Conservation (phyloP, 495 filamentous ascomycete genomes). For the Lasiosphaeria ovina region DNA sequence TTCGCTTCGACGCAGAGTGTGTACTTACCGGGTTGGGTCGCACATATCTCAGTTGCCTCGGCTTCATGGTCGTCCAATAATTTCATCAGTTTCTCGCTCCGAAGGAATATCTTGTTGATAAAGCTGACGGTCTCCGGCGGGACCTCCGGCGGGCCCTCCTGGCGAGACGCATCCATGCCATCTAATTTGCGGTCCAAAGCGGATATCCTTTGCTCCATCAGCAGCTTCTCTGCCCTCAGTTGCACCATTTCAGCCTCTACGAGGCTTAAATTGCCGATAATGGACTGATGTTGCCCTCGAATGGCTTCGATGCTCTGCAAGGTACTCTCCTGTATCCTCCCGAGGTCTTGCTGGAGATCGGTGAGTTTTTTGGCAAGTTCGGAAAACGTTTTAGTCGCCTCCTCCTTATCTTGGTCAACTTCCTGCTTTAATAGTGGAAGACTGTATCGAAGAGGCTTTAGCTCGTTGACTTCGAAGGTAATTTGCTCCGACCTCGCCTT, state of each 20-base stretch:
- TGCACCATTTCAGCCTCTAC: constrained; percentile 22
- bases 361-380: constrained; percentile 15
- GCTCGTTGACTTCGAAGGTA: constrained; percentile 7
- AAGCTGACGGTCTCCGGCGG: no score
- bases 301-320: constrained; percentile 10
- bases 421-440: constrained; percentile 18
- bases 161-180: not conserved
- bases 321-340: constrained; percentile 1
- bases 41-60: not conserved
- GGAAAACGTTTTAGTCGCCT: constrained; percentile 3
- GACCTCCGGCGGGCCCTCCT: not conserved
- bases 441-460: constrained; percentile 9
- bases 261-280: constrained; percentile 16
- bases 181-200: constrained; percentile 11
- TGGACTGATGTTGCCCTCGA: constrained; percentile 16
- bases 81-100: no score
- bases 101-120: no score
- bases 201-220: constrained; percentile 13
- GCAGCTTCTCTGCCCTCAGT: constrained; percentile 15
- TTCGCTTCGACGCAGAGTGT: not conserved
- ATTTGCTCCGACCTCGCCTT: constrained; percentile 20
- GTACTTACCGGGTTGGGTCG: not conserved
- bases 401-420: constrained; percentile 8
- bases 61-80: not conserved
- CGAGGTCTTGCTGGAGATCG: constrained; percentile 14